Percentiles rank a stretch among this genome's conserved stretches.
Conservation (phyloP, 345 rosid species). For the Ailanthus altissimus region DNA sequence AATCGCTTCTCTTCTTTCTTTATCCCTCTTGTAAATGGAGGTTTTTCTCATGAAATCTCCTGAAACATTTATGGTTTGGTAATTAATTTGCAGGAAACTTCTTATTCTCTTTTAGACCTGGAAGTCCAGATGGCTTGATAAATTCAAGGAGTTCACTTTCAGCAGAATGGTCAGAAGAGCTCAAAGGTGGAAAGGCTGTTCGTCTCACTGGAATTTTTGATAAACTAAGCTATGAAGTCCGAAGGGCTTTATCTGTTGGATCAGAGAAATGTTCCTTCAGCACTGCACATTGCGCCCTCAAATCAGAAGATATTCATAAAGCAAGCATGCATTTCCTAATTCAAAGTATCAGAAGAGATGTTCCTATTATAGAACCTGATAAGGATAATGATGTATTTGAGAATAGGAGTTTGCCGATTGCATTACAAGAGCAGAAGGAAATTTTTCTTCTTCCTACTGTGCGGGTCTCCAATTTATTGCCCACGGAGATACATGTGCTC, state of each 20-base stretch:
- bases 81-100: slow-evolving; percentile 71
- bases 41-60: neutral
- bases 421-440: slow-evolving; percentile 83
- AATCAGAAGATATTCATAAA: slow-evolving; percentile 43
- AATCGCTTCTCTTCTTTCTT: neutral
- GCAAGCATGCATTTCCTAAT: slow-evolving; percentile 76
- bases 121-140: slow-evolving; percentile 45
- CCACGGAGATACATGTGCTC: slow-evolving; percentile 64
- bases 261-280: slow-evolving; percentile 64
- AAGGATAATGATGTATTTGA: slow-evolving; percentile 40
- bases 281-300: slow-evolving; percentile 65
- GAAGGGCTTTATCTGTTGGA: slow-evolving; percentile 61
- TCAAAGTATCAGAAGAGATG: slow-evolving; percentile 68
- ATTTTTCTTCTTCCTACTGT: slow-evolving; percentile 90
- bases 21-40: neutral
- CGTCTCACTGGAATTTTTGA: slow-evolving; percentile 82
- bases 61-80: slow-evolving; percentile 19
- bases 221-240: slow-evolving; percentile 74
- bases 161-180: slow-evolving; percentile 85
- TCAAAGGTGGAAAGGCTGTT: slow-evolving; percentile 89
- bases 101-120: slow-evolving; percentile 88
- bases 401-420: slow-evolving; percentile 46
- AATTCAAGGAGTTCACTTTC: slow-evolving; percentile 46
- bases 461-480: slow-evolving; percentile 68
- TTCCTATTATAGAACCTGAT: slow-evolving; percentile 68